Evolutionary conservation across 805 yeast species (phyloP).

Genomic region (Ogataea populi-albae): DNA sequence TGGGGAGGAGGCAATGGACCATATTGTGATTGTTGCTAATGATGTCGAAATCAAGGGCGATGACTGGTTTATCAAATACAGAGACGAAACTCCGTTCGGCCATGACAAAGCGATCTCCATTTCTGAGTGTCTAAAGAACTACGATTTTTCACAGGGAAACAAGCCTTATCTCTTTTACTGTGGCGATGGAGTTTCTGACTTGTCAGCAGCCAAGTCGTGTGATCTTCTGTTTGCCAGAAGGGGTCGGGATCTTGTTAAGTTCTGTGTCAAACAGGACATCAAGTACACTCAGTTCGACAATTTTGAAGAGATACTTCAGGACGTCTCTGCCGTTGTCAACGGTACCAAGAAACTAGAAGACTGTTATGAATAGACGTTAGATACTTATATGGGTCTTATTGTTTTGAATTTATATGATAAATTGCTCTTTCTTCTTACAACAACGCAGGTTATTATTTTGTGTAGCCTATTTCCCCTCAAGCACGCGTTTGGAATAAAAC

Average conservation of each 20-base stretch:
- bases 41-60: constrained; percentile 45
- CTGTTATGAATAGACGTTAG: constrained; percentile 28
- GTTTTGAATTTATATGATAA: too few species aligned
- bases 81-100: constrained; percentile 85
- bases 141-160: constrained; percentile 25
- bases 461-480: too few species aligned
- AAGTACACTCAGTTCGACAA: constrained; percentile 82
- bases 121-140: constrained; percentile 41
- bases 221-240: constrained; percentile 89
- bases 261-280: constrained; percentile 74
- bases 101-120: constrained; percentile 92
- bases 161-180: constrained; percentile 81
- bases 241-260: constrained; percentile 85
- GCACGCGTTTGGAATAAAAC: too few species aligned
- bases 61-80: constrained; percentile 82
- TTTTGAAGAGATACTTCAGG: constrained; percentile 69
- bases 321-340: constrained; percentile 52
- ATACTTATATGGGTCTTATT: too few species aligned
- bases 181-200: constrained; percentile 97
- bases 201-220: constrained; percentile 93
- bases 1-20: constrained; percentile 69
- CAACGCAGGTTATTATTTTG: too few species aligned
- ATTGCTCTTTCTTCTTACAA: too few species aligned
- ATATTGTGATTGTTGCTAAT: constrained; percentile 80
- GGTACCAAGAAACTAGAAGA: constrained; percentile 37